Conservation (phyloP, 2,329 filamentous ascomycete genomes). For the Purpureocillium lavendulum region DNA sequence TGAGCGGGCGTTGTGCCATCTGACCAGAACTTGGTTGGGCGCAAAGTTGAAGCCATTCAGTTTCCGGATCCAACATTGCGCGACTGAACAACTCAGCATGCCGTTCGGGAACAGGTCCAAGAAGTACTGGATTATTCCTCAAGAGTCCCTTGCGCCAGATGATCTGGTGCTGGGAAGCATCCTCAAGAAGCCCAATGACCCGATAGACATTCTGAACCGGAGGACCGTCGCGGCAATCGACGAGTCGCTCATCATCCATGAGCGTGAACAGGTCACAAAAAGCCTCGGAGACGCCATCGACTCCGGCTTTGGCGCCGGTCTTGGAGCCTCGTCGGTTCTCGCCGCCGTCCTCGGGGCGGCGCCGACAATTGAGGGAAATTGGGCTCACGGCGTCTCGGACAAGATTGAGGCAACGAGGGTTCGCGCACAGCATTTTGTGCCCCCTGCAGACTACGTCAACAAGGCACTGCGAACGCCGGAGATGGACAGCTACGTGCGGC, state of each 20-base stretch:
- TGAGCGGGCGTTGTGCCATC: too few species aligned
- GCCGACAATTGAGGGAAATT: conserved; percentile 6
- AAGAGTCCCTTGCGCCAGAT: conserved; percentile 5
- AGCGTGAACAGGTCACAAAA: conserved; percentile 9
- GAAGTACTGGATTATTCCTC: conserved; percentile 10
- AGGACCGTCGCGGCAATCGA: conserved; percentile 5
- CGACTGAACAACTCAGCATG: too few species aligned
- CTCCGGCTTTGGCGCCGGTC: conserved; percentile 4
- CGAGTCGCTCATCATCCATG: conserved; percentile 1
- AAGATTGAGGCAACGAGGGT: conserved; percentile 1
- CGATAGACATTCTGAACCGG: conserved; percentile 9
- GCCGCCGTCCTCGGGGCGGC: conserved; percentile 7
- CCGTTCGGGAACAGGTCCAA: conserved; percentile 7
- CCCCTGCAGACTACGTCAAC: background rate
- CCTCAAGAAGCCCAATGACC: conserved; percentile 8
- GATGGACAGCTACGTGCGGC: conserved; percentile 1
- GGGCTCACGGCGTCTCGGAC: background rate
- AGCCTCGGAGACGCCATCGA: conserved; percentile 7
- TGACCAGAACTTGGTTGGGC: too few species aligned
- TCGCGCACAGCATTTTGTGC: conserved; percentile 1
- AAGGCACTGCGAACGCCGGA: background rate
- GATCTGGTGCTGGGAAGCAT: conserved; percentile 8
- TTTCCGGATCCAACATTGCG: too few species aligned
- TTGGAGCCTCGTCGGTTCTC: conserved; percentile 8
- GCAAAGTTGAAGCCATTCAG: too few species aligned